Percentiles rank a stretch among this genome's conserved stretches.
These are phyloP conservation scores for Aspergillus novoparasiticus DNA, from an alignment of 2,329 filamentous ascomycete genomes.

Conservation along the genomic window DNA sequence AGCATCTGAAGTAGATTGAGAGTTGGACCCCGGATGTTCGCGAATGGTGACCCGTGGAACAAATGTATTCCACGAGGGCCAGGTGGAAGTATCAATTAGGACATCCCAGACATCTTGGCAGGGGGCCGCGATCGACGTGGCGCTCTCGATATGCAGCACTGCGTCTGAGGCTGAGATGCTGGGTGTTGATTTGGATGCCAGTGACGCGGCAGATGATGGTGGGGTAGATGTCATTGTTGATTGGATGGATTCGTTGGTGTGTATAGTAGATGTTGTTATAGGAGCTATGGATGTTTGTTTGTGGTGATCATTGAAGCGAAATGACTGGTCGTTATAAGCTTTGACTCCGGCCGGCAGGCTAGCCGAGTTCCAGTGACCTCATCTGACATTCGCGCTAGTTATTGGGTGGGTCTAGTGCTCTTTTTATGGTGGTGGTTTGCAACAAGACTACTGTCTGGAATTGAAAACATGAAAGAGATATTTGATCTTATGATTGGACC, in stretches of 20 bases:
- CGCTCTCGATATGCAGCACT: constrained; percentile 35
- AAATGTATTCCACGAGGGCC: constrained; percentile 52
- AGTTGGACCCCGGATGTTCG: constrained; percentile 36
- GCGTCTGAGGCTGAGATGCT: constrained; percentile 35
- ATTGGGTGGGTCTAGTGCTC: too few species aligned
- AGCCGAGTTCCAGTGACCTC: not conserved
- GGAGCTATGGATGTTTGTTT: too few species aligned
- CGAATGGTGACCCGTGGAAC: constrained; percentile 49
- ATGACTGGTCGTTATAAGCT: not conserved
- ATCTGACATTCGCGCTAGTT: not conserved
- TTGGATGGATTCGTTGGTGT: not conserved
- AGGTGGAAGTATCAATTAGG: constrained; percentile 49
- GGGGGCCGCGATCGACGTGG: constrained; percentile 44
- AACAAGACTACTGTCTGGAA: too few species aligned
- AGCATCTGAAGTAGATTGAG: constrained; percentile 10
- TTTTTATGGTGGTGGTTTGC: too few species aligned
- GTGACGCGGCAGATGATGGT: constrained; percentile 6
- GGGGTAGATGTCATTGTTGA: not conserved
- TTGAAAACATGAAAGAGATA: too few species aligned
- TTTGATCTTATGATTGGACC: too few species aligned
- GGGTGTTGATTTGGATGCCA: constrained; percentile 22
- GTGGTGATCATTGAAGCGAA: not conserved
- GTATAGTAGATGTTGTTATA: constrained; percentile 1
- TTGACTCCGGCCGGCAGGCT: not conserved
- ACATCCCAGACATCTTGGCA: constrained; percentile 47